Conservation (phyloP, 2,329 filamentous ascomycete species). For the Biscogniauxia mediterranea region DNA sequence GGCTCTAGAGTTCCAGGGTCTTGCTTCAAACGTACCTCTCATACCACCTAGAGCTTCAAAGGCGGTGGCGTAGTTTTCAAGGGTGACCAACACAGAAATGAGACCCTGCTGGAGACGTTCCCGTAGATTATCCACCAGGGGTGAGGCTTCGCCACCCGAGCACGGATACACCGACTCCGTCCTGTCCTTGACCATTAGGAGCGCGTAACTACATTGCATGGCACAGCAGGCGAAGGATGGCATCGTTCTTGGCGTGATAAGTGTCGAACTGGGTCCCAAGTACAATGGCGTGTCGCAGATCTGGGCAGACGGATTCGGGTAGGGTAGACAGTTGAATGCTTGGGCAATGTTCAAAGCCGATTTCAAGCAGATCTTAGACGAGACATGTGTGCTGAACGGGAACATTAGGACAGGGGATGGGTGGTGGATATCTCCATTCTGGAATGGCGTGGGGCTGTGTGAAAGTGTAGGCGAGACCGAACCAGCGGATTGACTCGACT, state of each 20-base stretch:
- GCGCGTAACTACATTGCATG: constrained; percentile 45
- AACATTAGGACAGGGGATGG: constrained; percentile 26
- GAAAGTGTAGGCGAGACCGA: constrained; percentile 31
- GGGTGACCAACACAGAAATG: constrained; percentile 39
- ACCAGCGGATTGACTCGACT: constrained; percentile 24
- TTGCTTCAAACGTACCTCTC: constrained; percentile 35
- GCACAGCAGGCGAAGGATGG: constrained; percentile 45
- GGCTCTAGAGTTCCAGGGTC: neutral
- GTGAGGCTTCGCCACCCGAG: constrained; percentile 20
- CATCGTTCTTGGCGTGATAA: constrained; percentile 44
- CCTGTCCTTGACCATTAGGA: constrained; percentile 43
- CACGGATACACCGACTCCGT: constrained; percentile 37
- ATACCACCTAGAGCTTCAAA: constrained; percentile 46
- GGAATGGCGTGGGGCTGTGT: constrained; percentile 25
- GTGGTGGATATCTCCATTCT: constrained; percentile 8
- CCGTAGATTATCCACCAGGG: constrained; percentile 37
- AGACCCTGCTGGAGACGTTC: constrained; percentile 41
- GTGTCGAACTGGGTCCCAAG: constrained; percentile 36
- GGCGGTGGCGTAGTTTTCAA: constrained; percentile 44
- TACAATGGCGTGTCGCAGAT: constrained; percentile 34
- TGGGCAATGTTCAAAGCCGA: constrained; percentile 47
- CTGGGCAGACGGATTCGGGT: constrained; percentile 41
- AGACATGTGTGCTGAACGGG: constrained; percentile 46
- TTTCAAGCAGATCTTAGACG: constrained; percentile 48
- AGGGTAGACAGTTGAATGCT: constrained; percentile 45